A percentile compares a stretch with the other conserved stretches of the same genome.
These are phyloP conservation scores for Alternaria gaisen DNA, from an alignment of 2,329 filamentous ascomycete species.

Conservation along the genomic window DNA sequence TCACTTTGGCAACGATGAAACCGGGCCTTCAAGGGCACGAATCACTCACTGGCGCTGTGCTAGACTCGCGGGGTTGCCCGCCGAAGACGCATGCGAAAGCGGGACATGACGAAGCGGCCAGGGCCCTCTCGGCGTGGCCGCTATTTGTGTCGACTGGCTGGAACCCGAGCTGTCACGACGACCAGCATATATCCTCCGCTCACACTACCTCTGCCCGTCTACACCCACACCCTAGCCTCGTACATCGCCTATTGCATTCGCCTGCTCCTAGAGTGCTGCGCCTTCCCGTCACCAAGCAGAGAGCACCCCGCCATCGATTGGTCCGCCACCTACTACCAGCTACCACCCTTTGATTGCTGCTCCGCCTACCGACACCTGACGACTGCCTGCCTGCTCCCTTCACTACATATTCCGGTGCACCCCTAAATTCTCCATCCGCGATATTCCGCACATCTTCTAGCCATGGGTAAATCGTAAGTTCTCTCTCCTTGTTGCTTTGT, in stretches of 20 bases:
- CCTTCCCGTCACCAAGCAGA: slow-evolving; percentile 5
- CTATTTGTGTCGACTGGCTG: slow-evolving; percentile 12
- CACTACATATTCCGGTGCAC: slow-evolving; percentile 18
- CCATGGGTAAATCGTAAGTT: slow-evolving; percentile 56
- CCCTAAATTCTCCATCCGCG: slow-evolving; percentile 5
- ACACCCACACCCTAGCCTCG: neutral
- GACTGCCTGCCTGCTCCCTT: slow-evolving; percentile 25
- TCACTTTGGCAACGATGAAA: neutral
- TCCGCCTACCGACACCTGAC: slow-evolving; percentile 21
- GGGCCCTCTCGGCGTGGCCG: slow-evolving; percentile 17
- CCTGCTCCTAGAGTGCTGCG: slow-evolving; percentile 11
- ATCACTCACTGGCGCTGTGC: slow-evolving; percentile 10
- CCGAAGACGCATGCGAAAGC: slow-evolving; percentile 9
- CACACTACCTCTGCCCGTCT: neutral
- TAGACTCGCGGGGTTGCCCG: slow-evolving; percentile 15
- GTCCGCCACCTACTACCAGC: slow-evolving; percentile 24
- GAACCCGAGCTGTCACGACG: slow-evolving; percentile 16
- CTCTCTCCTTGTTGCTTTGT: slow-evolving; percentile 24
- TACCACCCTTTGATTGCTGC: slow-evolving; percentile 20
- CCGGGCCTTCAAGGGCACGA: slow-evolving; percentile 3
- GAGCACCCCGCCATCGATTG: slow-evolving; percentile 31
- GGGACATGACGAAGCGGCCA: slow-evolving; percentile 17
- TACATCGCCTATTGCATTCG: neutral
- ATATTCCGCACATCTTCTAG: slow-evolving; percentile 15
- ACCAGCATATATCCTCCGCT: slow-evolving; percentile 11